Evolutionary conservation across 306 rosid species (phyloP), one percentile per base, ranked within the genome.

Genomic region (Benincasa hispida): DNA sequence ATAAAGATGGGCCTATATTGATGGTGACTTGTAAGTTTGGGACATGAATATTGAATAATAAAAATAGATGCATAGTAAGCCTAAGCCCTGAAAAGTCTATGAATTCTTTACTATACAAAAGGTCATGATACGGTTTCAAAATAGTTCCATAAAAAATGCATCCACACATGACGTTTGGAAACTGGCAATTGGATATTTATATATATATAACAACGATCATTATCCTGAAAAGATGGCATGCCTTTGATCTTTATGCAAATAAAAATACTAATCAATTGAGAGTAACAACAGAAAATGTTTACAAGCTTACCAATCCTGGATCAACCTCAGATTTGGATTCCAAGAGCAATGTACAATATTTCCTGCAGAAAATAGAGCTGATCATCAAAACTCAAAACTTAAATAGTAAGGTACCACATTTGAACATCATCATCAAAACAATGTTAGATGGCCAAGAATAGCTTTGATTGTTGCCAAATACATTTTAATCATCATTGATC

Each of bases 341-440:
- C 83, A 91, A 72, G 83, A 93, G 83, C 84, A 93, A 82, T 8
- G 98, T 86, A 51, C 96, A 90, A 78, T 89, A 93, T 82, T 93
- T 93, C 89, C 98, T 93, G 93, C 80, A 86, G 53, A 56, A 72
- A 78, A 4, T 47, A 77, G 67, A 24, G 78, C 24, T 54, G 61
- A 42, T 56, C 5, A 58, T 62, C 51, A 65, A 3, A 45, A 48
- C 19, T 48, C 54, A 76, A 27, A 53, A 68, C 50, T 34, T 65
- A 65, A 24, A 8, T 13, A 42, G 35, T 42, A 41, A 11, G 22
- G 74, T 22, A 68, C 35, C 39, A 42, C 66, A 74, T 51, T 34
- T 34, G 10, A 34, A 24, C 57, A 32, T 34, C 77, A 54, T 53
- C 50, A 35, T 18, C 76, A 48, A 48, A 42, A 69, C 8, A 69